A percentile compares a stretch with the other conserved stretches of the same genome.
phyloP scores from a whole-genome alignment of 2,329 filamentous ascomycete species.

The Fusarium miscanthi region DNA sequence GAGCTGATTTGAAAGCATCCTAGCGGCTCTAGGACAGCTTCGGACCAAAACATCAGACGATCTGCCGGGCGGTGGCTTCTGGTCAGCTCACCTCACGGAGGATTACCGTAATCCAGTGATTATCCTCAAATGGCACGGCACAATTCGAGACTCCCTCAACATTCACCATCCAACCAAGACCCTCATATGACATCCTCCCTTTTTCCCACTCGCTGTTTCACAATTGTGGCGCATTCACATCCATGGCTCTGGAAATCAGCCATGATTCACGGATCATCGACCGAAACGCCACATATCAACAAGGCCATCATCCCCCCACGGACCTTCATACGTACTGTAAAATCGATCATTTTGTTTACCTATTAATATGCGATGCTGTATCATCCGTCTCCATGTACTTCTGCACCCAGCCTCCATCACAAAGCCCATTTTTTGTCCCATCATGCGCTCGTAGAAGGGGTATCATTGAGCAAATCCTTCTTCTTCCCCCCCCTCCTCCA shows the following conservation, averaged over 20 bases:
- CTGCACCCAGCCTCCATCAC: constrained; percentile 6
- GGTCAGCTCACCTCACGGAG: not conserved
- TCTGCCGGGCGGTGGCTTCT: constrained; percentile 1
- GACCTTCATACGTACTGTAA: not conserved
- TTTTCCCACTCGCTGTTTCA: constrained; percentile 12
- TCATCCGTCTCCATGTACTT: constrained; percentile 9
- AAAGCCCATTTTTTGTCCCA: constrained; percentile 13
- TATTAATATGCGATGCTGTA: constrained; percentile 27
- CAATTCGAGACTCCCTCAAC: not conserved
- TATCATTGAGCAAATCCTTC: constrained; percentile 15
- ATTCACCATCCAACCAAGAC: constrained; percentile 20
- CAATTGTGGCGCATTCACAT: constrained; percentile 17
- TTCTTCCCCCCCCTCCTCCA: not conserved
- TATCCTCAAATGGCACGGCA: not conserved
- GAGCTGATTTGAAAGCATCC: constrained; percentile 32
- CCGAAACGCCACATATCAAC: constrained; percentile 6
- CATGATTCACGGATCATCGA: constrained; percentile 1
- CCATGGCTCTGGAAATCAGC: constrained; percentile 16
- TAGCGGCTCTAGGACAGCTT: constrained; percentile 9
- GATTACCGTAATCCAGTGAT: not conserved
- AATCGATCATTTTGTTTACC: constrained; percentile 6
- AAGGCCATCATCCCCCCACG: not conserved
- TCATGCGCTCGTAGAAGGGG: constrained; percentile 12
- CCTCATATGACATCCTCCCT: constrained; percentile 19
- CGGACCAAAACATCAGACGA: constrained; percentile 27